Conservation (phyloP, 2,329 filamentous ascomycete species). For the Raffaelea ambrosiae region DNA sequence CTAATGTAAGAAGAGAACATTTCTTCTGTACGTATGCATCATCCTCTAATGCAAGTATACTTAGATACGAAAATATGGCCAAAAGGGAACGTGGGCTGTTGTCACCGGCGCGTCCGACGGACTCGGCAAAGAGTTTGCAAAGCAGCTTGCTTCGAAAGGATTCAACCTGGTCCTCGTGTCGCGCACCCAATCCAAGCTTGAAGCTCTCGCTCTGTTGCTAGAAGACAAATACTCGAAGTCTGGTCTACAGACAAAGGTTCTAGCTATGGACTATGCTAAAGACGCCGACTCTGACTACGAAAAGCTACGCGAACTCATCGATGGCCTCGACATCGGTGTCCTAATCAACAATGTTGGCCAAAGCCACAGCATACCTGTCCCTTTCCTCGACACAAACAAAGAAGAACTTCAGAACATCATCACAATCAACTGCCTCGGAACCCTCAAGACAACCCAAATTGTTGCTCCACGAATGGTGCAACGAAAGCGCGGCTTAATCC, state of each 20-base stretch:
- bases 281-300: conserved; percentile 76
- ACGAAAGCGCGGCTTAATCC: conserved; percentile 77
- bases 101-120: conserved; percentile 94
- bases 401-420: conserved; percentile 84
- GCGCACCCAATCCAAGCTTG: conserved; percentile 87
- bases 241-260: conserved; percentile 60
- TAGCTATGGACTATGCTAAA: conserved; percentile 86
- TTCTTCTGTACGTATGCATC: neutral
- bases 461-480: conserved; percentile 77
- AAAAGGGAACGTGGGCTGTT: conserved; percentile 87
- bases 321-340: conserved; percentile 72
- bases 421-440: conserved; percentile 89
- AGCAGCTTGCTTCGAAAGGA: conserved; percentile 80
- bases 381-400: conserved; percentile 71
- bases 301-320: conserved; percentile 57
- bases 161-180: conserved; percentile 95
- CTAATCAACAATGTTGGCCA: conserved; percentile 96
- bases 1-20: conserved; percentile 39
- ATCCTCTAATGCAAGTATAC: neutral
- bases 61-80: conserved; percentile 82
- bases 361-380: conserved; percentile 85
- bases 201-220: conserved; percentile 67
- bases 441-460: conserved; percentile 77
- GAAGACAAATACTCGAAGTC: conserved; percentile 55
- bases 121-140: conserved; percentile 90